Base-by-base conservation (phyloP, 306 rosid genomes). In the Delonix regia region DNA sequence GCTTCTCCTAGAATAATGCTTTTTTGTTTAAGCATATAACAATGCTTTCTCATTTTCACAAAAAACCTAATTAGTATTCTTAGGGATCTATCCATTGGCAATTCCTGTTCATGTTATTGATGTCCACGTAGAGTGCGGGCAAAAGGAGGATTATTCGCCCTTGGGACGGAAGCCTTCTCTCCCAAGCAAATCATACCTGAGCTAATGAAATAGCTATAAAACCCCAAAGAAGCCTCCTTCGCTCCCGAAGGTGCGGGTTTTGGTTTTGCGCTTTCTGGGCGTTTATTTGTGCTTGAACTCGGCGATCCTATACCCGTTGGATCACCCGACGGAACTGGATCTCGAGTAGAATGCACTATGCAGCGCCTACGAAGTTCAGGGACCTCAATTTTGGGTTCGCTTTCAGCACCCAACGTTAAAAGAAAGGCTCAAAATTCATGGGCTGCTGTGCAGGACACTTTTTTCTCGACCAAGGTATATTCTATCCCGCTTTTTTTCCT, bases 391-490 rank as follows among this genome's bases (percentile, higher is more conserved):
- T 76, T 84, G 2, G 62, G 83, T 60, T 76, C 91, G 60, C 55
- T 56, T 13, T 74, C 88, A 10, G 73, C 75, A 24, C 83, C 95
- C 7, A 83, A 80, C 75, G 41, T 91, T 13, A 91, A 77, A 85
- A 87, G 82, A 77, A 93, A 85, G 84, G 90, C 89, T 78, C 79
- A 57, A 6, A 87, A 92, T 85, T 90, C 97, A 71, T 86, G 89
- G 90, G 84, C 86, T 38, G 96, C 98, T 11, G 52, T 90, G 47
- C 89, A 95, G 82, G 99, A 95, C 59, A 90, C 98, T 21, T 93
- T 8, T 61, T 82, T 87, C 44, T 86, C 93, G 38, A 90, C 99
- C 18, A 95, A 95, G 85, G 98, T 93, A 9, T 12, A 11, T 71
- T 30, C 44, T 22, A 62, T 47, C 51, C 19, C 66, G 6, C 38